These are phyloP conservation scores for Rhytidiadelphus loreus DNA, from an alignment of 225 moss, liverwort and hornwort genomes.

Conservation along the genomic window DNA sequence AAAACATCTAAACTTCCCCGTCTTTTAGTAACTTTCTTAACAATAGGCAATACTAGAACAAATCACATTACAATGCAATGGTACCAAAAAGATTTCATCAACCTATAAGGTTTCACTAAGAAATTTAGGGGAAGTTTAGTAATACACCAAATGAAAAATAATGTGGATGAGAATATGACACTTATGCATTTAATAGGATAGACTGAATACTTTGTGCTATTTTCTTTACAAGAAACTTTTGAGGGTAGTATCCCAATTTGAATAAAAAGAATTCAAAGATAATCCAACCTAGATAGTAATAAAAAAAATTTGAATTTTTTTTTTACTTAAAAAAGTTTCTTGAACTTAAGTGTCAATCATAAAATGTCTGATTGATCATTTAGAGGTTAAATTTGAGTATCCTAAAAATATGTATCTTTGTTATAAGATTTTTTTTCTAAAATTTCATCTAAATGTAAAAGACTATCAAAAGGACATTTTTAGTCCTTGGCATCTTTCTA, in stretches of 20 bases:
- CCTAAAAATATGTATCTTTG: not conserved
- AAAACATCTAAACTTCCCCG: not conserved
- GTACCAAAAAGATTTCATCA: not conserved
- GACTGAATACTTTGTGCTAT: not conserved
- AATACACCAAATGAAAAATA: not conserved
- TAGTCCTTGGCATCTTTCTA: not conserved
- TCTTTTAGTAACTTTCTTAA: not conserved
- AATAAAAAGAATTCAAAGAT: not conserved
- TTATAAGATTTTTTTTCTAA: not conserved
- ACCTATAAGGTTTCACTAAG: not conserved
- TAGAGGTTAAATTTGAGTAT: not conserved
- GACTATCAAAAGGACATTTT: not conserved
- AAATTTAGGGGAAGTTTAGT: not conserved
- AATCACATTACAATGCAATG: not conserved
- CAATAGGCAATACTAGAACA: not conserved
- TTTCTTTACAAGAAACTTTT: not conserved
- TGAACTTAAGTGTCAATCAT: not conserved
- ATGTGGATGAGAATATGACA: not conserved
- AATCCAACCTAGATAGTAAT: not conserved
- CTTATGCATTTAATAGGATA: not conserved
- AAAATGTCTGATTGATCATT: not conserved
- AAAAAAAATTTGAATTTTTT: not conserved
- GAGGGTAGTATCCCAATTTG: not conserved
- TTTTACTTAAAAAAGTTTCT: not conserved
- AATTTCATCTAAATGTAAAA: not conserved